A percentile compares a stretch with the other conserved stretches of the same genome.
Evolutionary conservation across 1,284 basidiomycete genomes (phyloP).

Genomic region (Phellopilus nigrolimitatus): DNA sequence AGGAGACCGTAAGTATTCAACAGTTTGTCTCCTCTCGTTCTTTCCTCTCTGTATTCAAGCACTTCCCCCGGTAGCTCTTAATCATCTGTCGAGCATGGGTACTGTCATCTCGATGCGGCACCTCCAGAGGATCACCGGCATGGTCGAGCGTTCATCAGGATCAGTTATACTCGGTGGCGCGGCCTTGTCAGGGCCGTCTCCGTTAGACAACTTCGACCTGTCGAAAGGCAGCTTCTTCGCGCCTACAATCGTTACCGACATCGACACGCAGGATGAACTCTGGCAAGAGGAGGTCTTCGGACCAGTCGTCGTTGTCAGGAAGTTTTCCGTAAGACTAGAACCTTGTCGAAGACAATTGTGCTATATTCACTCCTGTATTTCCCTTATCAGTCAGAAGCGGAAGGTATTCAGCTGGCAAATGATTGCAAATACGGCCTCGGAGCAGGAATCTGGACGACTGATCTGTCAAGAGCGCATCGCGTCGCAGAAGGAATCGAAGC

Average conservation of each 20-base stretch:
- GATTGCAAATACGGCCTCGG: constrained; percentile 75
- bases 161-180: constrained; percentile 61
- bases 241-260: constrained; percentile 65
- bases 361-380: background rate
- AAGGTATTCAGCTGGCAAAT: constrained; percentile 68
- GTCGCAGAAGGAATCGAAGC: constrained; percentile 62
- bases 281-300: constrained; percentile 84
- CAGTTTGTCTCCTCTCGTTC: constrained; percentile 2
- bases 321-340: constrained; percentile 50
- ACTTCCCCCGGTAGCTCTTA: constrained; percentile 44
- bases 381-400: constrained; percentile 59
- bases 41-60: background rate
- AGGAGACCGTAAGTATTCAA: constrained; percentile 59
- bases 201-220: constrained; percentile 66
- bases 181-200: constrained; percentile 53
- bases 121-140: constrained; percentile 55
- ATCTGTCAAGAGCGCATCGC: constrained; percentile 69
- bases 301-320: constrained; percentile 67
- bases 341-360: background rate
- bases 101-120: constrained; percentile 65
- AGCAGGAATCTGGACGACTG: constrained; percentile 73
- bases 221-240: constrained; percentile 68
- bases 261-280: constrained; percentile 54
- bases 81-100: constrained; percentile 69
- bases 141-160: constrained; percentile 47